These are phyloP conservation scores for Petunia secreta DNA, from an alignment of 257 asterid species.

Conservation along the genomic window DNA sequence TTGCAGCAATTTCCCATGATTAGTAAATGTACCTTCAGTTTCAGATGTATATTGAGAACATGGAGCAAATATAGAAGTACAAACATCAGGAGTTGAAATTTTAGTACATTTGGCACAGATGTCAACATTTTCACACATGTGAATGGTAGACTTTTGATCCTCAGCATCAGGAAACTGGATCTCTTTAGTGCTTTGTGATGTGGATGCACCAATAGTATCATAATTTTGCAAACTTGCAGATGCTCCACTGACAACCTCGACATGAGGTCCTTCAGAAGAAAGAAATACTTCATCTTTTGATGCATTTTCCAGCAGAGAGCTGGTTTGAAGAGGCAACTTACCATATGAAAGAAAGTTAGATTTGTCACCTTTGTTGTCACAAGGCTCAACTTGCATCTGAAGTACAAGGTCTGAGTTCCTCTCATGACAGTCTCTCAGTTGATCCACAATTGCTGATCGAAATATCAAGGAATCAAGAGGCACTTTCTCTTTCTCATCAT, in stretches of 20 bases:
- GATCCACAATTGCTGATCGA: conserved; percentile 35
- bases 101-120: conserved; percentile 31
- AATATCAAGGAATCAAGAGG: conserved; percentile 34
- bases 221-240: conserved; percentile 25
- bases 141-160: conserved; percentile 31
- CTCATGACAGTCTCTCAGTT: conserved; percentile 39
- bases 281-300: conserved; percentile 24
- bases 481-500: conserved; percentile 35
- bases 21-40: conserved; percentile 32
- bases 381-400: conserved; percentile 37
- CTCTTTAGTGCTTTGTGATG: conserved; percentile 22
- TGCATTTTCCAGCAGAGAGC: conserved; percentile 33
- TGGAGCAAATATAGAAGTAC: conserved; percentile 37
- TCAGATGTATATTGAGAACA: conserved; percentile 25
- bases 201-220: conserved; percentile 23
- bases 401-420: conserved; percentile 32
- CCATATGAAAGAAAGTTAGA: conserved; percentile 33
- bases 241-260: conserved; percentile 19
- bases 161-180: conserved; percentile 21
- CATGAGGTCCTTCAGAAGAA: conserved; percentile 30
- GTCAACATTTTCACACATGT: conserved; percentile 32
- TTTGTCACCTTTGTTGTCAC: conserved; percentile 33
- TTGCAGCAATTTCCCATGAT: conserved; percentile 35
- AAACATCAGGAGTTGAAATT: conserved; percentile 30
- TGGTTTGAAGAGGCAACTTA: conserved; percentile 39